Evolutionary conservation across 2,329 filamentous ascomycete species (phyloP).

Genomic region (Fusarium transvaalense): DNA sequence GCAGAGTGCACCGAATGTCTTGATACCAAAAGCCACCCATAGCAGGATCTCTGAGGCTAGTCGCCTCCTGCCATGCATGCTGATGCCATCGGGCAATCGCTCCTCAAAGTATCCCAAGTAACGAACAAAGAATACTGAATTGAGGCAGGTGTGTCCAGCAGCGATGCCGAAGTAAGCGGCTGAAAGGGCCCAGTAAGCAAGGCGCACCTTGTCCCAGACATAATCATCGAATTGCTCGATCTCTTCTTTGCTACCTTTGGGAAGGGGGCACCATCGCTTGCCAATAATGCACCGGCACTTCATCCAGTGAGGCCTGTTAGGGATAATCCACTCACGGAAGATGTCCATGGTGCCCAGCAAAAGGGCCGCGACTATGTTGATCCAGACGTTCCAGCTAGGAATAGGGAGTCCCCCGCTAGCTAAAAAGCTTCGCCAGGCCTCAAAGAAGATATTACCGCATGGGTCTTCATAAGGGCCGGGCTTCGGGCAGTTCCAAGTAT

Average conservation of each 20-base stretch:
- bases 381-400: slow-evolving; percentile 33
- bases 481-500: slow-evolving; percentile 40
- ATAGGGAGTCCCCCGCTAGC: slow-evolving; percentile 32
- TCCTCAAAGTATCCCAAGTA: slow-evolving; percentile 40
- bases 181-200: slow-evolving; percentile 43
- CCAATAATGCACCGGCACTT: slow-evolving; percentile 45
- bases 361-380: slow-evolving; percentile 34
- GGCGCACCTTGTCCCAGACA: slow-evolving; percentile 46
- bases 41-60: slow-evolving; percentile 32
- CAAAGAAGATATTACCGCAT: slow-evolving; percentile 47
- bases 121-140: slow-evolving; percentile 35
- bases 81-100: slow-evolving; percentile 43
- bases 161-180: slow-evolving; percentile 38
- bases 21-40: slow-evolving; percentile 40
- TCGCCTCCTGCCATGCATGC: slow-evolving; percentile 39
- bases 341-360: slow-evolving; percentile 27
- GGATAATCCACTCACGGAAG: slow-evolving; percentile 45
- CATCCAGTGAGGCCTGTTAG: slow-evolving; percentile 47
- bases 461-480: slow-evolving; percentile 32
- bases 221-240: slow-evolving; percentile 46
- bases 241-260: slow-evolving; percentile 45
- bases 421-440: slow-evolving; percentile 44
- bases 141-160: slow-evolving; percentile 35
- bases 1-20: slow-evolving; percentile 37
- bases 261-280: slow-evolving; percentile 45